Evolutionary conservation across 768 basidiomycete genomes (phyloP), one percentile per base, ranked within the genome.

Genomic region (Phlebiopsis gigantea): DNA sequence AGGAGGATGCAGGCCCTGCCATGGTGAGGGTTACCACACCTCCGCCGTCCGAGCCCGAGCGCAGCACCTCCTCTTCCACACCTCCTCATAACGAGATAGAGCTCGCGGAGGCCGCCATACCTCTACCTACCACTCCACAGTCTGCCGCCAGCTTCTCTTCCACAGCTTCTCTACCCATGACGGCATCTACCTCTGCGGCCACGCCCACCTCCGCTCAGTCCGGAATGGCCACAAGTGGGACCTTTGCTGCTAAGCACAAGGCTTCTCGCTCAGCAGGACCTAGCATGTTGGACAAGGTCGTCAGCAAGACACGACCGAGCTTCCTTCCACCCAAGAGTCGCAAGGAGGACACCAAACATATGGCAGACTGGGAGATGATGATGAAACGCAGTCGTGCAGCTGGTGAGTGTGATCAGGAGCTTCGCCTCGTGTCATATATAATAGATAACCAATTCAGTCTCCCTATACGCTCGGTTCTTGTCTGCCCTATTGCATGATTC

Each of bases 321-420:
- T 87, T 86, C 67, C 75, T 95, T n/a, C 93, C 93, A 22, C 93
- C 93, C 5, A 96, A 96, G 67, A 73, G 71, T 47, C 79, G 79
- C 26, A 67, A 80, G 57, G 93, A 96, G 70, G 93, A 95, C 65
- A 70, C 77, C 47, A 94, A 87, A 62, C 93, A 96, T 71, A 75
- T 92, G 66, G 81, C 85, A 4, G 88, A 88, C 66, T 94, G 93
- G 88, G 82, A 91, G 65, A 71, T 77, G 30, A 96, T 96, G 91
- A 91, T 93, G 87, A 84, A 83, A 61, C 83, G 76, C 45, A 92
- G 89, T 72, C 83, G 87, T 52, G 69, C 71, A 17, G 80, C 85
- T 61, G 90, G 92, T 92, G 58, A 67, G 79, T 71, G 22, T 26
- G 21, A 28, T 53, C 31, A 30, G 24, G 41, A 28, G 39, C 28